Base-by-base conservation (phyloP, 495 filamentous ascomycete genomes). In the Aspergillus asperescens region DNA sequence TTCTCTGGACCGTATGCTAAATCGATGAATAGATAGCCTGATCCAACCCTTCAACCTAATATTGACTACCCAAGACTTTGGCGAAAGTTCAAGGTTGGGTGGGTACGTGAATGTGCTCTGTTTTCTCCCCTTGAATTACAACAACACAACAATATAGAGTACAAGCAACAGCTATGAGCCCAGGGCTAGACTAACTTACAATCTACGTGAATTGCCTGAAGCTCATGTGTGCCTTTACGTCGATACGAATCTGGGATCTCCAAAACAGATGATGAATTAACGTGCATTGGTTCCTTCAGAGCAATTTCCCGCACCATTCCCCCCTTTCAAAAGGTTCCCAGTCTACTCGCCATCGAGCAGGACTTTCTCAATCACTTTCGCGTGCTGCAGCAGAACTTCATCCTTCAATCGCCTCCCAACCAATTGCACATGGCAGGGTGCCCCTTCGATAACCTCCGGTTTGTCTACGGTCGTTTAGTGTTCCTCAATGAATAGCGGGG, bases 381-480 rank as follows among this genome's bases (percentile, higher is more conserved):
- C 58, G 18, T 64, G 54, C 10, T 60, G 62, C 2, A 61, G 20
- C 19, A 67, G 32, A 3, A 23, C 18, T 41, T 68, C 65, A 16
- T 68, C 65, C 24, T 62, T 61, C 29, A 62, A 43, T 19, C 63
- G 59, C 13, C 61, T 51, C 1, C 63, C 65, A 13, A 66, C 52
- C 10, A 68, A 15, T 41, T 68, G 65, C 9, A 66, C 50, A 37
- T 65, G 62, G 47, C 65, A 68, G 1, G 65, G 65, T 0, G 63
- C 63, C 28, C 56, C 57, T 27, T 68, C 59, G 10, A 64, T 44
- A n/a, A 50, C 40, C 3, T 52, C 32, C 1, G 65, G 61, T 9
- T 50, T 19, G 31, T 65, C 62, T 69, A 35, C 12, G 19, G 4
- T 8, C 3, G 5, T 23, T 48, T 24, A 56, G 42, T 9, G 8